Conservation (phyloP, 2,329 filamentous ascomycete genomes). For the Raffaelea ambrosiae region DNA sequence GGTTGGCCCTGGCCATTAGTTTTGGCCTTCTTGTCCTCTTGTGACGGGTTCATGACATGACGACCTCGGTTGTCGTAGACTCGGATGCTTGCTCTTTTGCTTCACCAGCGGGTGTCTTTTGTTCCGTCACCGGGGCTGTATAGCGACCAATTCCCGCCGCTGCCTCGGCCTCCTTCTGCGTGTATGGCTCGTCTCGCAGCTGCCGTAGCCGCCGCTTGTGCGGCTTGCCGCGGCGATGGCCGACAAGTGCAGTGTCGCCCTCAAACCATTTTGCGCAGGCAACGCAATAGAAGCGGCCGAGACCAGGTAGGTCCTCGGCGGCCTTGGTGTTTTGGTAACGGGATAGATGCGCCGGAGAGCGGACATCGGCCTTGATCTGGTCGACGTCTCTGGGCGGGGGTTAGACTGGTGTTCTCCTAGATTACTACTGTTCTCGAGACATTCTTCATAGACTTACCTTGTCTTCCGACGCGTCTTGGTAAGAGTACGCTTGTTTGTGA, state of each 20-base stretch:
- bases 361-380: slow-evolving; percentile 78
- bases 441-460: slow-evolving; percentile 36
- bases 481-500: slow-evolving; percentile 56
- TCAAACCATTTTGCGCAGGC: slow-evolving; percentile 98
- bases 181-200: slow-evolving; percentile 76
- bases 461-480: slow-evolving; percentile 67
- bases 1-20: no score
- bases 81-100: not conserved
- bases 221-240: slow-evolving; percentile 79
- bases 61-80: not conserved
- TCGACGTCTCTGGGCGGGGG: slow-evolving; percentile 68
- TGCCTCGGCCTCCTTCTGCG: slow-evolving; percentile 77
- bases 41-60: slow-evolving; percentile 5
- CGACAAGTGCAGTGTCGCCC: slow-evolving; percentile 63
- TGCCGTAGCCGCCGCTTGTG: slow-evolving; percentile 91
- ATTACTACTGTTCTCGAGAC: not conserved
- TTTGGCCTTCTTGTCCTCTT: no score
- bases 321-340: slow-evolving; percentile 73
- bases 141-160: slow-evolving; percentile 45
- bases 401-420: not conserved
- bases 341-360: slow-evolving; percentile 68
- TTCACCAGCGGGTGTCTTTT: not conserved
- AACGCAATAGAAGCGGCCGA: slow-evolving; percentile 80
- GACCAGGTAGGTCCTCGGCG: slow-evolving; percentile 75
- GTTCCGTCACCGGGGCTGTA: slow-evolving; percentile 9